Base-by-base conservation (phyloP, 1,284 basidiomycete genomes). In the Peniophora sp. region DNA sequence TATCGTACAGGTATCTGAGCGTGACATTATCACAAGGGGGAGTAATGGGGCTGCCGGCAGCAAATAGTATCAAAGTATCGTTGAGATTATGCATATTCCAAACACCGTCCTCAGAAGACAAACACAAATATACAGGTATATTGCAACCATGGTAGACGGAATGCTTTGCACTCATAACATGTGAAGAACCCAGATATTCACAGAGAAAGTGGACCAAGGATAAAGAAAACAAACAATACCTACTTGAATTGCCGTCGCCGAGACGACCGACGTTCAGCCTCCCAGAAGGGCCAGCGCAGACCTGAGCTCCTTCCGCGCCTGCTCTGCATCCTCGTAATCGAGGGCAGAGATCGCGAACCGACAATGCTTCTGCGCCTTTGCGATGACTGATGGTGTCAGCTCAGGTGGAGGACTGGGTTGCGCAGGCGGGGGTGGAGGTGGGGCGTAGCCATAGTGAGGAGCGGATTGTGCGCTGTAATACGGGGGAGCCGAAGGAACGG, bases 311-410 rank as follows among this genome's bases (percentile, higher is more conserved):
- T 79, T 84, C 59, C 79, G 74, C 20, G 93, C 93, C 57, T 88
- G 86, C 57, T 88, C 86, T 14, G 75, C 74, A 65, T 97, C 94
- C 62, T 97, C 94, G 64, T 93, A 97, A 62, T 97, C 92, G 52
- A 97, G 70, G 17, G 94, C 83, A 18, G 89, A 92, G 53, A 96
- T 92, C 6, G 94, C 94, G 69, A 86, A 96, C 50, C 79, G 79
- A 60, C 92, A 92, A 60, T 95, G 92, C 63, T 91, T 95, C 72
- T 97, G 92, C 22, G 79, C 80, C 58, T 84, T 81, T 24, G 84
- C 74, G 35, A 94, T 77, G 51, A 79, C 58, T 48, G 65, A 66
- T 1, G 85, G 81, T 2, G 87, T 83, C 44, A 89, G 67, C 44
- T 83, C 81, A 1, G 75, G 59, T 2, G 68, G 65, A 17, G 63